These are phyloP conservation scores for Pseudoscleropodium purum DNA, from an alignment of 225 moss, liverwort and hornwort species.

Conservation along the genomic window DNA sequence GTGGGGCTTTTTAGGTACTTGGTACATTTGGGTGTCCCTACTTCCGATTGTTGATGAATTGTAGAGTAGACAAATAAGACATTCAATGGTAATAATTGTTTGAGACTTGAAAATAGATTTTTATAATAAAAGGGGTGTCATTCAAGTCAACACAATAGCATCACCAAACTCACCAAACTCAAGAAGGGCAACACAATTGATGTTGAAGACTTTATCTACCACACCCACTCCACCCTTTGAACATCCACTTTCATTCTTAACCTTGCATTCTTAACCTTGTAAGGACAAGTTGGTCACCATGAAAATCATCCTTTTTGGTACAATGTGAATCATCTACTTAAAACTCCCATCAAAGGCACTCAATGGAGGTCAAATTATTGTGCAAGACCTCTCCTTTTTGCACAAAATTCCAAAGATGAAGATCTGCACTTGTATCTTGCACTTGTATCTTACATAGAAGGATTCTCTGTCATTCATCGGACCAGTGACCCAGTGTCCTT, in stretches of 20 bases:
- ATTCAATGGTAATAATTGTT: no score
- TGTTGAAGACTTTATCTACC: background rate
- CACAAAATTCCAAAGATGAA: background rate
- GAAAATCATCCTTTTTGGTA: background rate
- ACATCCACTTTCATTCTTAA: background rate
- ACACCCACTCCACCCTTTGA: background rate
- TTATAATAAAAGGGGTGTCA: background rate
- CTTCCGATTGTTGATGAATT: background rate
- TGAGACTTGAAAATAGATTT: no score
- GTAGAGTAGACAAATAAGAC: background rate
- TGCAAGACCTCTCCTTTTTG: background rate
- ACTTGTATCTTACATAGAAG: background rate
- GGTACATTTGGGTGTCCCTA: background rate
- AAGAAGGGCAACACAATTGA: background rate
- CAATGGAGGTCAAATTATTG: background rate
- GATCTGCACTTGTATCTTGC: background rate
- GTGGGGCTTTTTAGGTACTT: no score
- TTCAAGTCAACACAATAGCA: background rate
- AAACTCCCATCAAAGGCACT: no score
- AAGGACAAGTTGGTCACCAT: fast-evolving
- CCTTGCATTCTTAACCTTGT: fast-evolving
- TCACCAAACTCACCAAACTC: background rate
- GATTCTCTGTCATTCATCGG: background rate
- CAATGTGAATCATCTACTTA: background rate
- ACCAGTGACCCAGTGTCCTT: no score